phyloP scores from a whole-genome alignment of 2,329 filamentous ascomycete species.

The Chaetomium olivaceum region DNA sequence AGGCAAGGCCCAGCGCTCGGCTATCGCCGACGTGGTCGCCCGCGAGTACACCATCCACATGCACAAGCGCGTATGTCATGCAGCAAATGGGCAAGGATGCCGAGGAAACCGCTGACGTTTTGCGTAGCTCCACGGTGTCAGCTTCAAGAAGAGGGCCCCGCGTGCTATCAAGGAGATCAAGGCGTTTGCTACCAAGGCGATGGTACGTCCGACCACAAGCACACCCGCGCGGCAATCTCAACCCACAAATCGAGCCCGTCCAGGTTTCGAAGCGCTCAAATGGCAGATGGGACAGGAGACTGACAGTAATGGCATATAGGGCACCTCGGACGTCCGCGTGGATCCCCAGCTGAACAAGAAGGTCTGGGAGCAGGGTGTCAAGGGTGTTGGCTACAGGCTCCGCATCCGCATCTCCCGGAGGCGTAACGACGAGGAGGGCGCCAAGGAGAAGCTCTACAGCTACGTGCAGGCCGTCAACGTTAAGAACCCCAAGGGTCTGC shows the following conservation, averaged over 20 bases:
- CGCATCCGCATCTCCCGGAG: constrained; percentile 98
- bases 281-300: constrained; percentile 17
- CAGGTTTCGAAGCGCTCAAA: neutral
- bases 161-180: constrained; percentile 99
- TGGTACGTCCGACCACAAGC: constrained; percentile 66
- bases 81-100: constrained; percentile 21
- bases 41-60: constrained; percentile 99
- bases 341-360: constrained; percentile 99
- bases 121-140: constrained; percentile 85
- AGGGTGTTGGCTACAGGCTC: constrained; percentile 96
- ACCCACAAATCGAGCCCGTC: neutral
- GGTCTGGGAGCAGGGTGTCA: constrained; percentile 99
- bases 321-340: constrained; percentile 93
- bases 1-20: constrained; percentile 77
- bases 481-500: constrained; percentile 97
- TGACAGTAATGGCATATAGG: constrained; percentile 54
- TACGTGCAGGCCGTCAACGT: constrained; percentile 99
- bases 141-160: constrained; percentile 99
- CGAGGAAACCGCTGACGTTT: constrained; percentile 39
- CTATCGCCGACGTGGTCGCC: constrained; percentile 98
- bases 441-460: constrained; percentile 99
- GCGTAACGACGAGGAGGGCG: constrained; percentile 99
- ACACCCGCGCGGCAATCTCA: constrained; percentile 12
- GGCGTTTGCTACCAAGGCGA: constrained; percentile 86
- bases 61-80: constrained; percentile 91